Percentiles rank a stretch among this genome's conserved stretches.
Conservation (phyloP, 768 basidiomycete species). For the Russula abietina region DNA sequence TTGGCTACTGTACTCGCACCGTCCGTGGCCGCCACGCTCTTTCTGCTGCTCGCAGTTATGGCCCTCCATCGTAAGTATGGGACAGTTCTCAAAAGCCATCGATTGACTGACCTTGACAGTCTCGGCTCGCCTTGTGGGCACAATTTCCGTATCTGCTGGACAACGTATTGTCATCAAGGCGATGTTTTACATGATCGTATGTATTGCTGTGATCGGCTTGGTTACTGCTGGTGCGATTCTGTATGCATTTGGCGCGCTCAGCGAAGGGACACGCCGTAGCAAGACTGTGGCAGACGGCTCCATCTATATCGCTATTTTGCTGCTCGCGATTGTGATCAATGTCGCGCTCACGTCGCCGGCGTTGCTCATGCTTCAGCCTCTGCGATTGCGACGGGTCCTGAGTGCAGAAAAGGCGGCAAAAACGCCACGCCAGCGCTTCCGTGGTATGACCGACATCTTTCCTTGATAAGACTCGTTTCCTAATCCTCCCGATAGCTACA, state of each 20-base stretch:
- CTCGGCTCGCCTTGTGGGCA: slow-evolving; percentile 35
- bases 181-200: slow-evolving; percentile 52
- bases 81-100: not conserved
- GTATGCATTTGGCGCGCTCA: slow-evolving; percentile 59
- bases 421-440: slow-evolving; percentile 74
- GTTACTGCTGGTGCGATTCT: slow-evolving; percentile 62
- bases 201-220: slow-evolving; percentile 55
- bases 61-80: slow-evolving; percentile 50
- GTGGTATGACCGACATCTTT: slow-evolving; percentile 43
- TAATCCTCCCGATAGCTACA: slow-evolving; percentile 42
- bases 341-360: slow-evolving; percentile 66
- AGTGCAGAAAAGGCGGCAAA: slow-evolving; percentile 52
- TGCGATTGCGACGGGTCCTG: slow-evolving; percentile 52
- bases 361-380: slow-evolving; percentile 65
- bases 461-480: not conserved
- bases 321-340: slow-evolving; percentile 52
- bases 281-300: slow-evolving; percentile 58
- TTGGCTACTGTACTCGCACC: slow-evolving; percentile 65
- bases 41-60: slow-evolving; percentile 48
- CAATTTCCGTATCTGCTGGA: slow-evolving; percentile 56
- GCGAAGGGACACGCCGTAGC: slow-evolving; percentile 32
- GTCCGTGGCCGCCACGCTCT: slow-evolving; percentile 52
- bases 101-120: slow-evolving; percentile 12
- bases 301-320: slow-evolving; percentile 62
- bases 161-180: slow-evolving; percentile 58